phyloP scores from a whole-genome alignment of 2,329 filamentous ascomycete genomes.

The Apiospora kogelbergensis region DNA sequence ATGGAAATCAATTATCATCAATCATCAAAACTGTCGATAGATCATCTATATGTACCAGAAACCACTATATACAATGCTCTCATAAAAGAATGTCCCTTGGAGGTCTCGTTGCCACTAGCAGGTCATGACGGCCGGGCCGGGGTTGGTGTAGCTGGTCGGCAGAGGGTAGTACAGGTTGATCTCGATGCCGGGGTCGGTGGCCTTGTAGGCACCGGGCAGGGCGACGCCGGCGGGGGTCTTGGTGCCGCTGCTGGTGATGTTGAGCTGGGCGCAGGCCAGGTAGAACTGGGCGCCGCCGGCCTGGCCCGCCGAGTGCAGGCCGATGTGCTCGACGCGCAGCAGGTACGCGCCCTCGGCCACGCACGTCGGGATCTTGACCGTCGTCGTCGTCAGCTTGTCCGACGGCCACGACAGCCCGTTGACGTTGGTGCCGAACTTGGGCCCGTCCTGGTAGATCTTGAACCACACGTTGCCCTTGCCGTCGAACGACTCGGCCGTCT shows the following conservation, averaged over 20 bases:
- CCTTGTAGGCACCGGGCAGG: constrained; percentile 38
- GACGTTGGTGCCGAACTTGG: constrained; percentile 31
- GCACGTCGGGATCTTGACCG: constrained; percentile 42
- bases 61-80: neutral
- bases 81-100: too few relatives aligned
- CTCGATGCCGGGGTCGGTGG: constrained; percentile 31
- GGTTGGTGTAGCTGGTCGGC: constrained; percentile 26
- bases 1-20: too few relatives aligned
- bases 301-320: constrained; percentile 41
- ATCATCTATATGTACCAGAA: neutral
- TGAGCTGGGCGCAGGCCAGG: constrained; percentile 38
- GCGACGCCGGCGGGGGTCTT: constrained; percentile 26
- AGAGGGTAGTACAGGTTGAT: constrained; percentile 34
- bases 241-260: constrained; percentile 30
- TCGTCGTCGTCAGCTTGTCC: constrained; percentile 36
- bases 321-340: constrained; percentile 48
- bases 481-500: constrained; percentile 38
- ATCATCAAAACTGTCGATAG: neutral
- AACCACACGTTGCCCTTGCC: constrained; percentile 39
- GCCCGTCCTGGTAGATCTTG: constrained; percentile 45
- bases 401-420: constrained; percentile 40
- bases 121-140: constrained; percentile 16
- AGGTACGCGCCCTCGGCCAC: constrained; percentile 48
- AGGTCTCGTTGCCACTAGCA: neutral
- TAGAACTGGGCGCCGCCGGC: constrained; percentile 47